Conservation (phyloP, 352 stramenopile genomes). For the Halophytophthora batemanensis region DNA sequence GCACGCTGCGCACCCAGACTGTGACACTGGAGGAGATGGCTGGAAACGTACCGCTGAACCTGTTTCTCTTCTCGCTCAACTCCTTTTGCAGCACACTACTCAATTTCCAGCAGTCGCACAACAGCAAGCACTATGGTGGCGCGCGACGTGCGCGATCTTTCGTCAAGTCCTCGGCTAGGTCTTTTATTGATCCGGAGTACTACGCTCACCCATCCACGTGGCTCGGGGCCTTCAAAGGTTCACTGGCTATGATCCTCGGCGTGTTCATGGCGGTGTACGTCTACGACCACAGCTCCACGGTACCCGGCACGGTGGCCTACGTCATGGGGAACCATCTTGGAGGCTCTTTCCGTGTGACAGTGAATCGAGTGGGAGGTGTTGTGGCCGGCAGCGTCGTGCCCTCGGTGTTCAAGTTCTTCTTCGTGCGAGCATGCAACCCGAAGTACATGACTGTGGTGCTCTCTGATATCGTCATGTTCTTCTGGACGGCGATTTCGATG, state of each 20-base stretch:
- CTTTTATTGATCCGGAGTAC: slow-evolving; percentile 47
- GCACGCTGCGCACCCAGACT: slow-evolving; percentile 43
- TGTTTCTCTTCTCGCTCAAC: slow-evolving; percentile 79
- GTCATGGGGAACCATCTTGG: slow-evolving; percentile 74
- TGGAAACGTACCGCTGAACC: slow-evolving; percentile 72
- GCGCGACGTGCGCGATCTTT: slow-evolving; percentile 49
- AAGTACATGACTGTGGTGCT: slow-evolving; percentile 30
- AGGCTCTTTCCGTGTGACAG: slow-evolving; percentile 67
- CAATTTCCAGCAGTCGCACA: slow-evolving; percentile 59
- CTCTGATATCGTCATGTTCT: slow-evolving; percentile 42
- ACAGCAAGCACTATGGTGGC: slow-evolving; percentile 55
- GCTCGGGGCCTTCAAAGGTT: slow-evolving; percentile 53
- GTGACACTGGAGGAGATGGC: slow-evolving; percentile 61
- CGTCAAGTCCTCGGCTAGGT: slow-evolving; percentile 31
- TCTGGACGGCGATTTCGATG: slow-evolving; percentile 60
- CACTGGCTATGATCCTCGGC: slow-evolving; percentile 54
- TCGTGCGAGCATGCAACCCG: slow-evolving; percentile 53
- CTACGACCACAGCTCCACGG: slow-evolving; percentile 62
- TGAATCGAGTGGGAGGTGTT: slow-evolving; percentile 74
- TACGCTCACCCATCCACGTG: slow-evolving; percentile 40
- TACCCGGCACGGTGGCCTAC: slow-evolving; percentile 52
- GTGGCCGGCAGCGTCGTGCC: slow-evolving; percentile 74
- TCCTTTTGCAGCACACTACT: slow-evolving; percentile 79
- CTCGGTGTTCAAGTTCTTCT: slow-evolving; percentile 82
- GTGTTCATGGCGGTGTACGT: slow-evolving; percentile 75